Conservation (phyloP, 2,329 filamentous ascomycete genomes). For the Passalora sequoiae region DNA sequence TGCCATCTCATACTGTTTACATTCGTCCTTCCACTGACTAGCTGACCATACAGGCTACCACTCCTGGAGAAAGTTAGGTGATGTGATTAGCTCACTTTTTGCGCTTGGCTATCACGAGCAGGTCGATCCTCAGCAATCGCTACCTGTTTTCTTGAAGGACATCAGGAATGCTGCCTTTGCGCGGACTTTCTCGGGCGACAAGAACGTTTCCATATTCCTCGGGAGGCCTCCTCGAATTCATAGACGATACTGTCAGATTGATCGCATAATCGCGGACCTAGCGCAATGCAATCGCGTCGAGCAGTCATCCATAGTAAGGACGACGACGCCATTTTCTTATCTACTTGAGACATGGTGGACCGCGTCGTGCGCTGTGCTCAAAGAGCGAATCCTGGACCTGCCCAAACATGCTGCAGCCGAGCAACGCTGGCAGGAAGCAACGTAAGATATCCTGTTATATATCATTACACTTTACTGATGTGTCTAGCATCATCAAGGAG, state of each 20-base stretch:
- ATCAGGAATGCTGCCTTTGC: constrained; percentile 41
- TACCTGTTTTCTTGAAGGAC: constrained; percentile 39
- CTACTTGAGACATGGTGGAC: constrained; percentile 30
- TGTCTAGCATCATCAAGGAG: constrained; percentile 1
- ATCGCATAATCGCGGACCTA: constrained; percentile 9
- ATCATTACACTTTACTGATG: neutral
- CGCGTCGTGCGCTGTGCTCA: constrained; percentile 30
- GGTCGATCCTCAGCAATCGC: constrained; percentile 27
- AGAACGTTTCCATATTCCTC: constrained; percentile 47
- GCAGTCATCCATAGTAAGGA: neutral
- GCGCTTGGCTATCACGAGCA: constrained; percentile 47
- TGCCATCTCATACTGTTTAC: too few relatives aligned
- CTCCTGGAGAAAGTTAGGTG: constrained; percentile 46
- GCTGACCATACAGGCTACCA: constrained; percentile 38
- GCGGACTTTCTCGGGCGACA: constrained; percentile 44
- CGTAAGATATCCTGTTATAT: constrained; percentile 2
- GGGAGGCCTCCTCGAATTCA: constrained; percentile 46
- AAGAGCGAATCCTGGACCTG: constrained; percentile 34
- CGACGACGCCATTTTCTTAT: constrained; percentile 21
- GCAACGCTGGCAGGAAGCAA: constrained; percentile 2
- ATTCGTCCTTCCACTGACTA: neutral
- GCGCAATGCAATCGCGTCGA: neutral
- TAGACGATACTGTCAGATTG: constrained; percentile 40
- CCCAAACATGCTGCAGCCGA: constrained; percentile 20
- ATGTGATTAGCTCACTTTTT: constrained; percentile 44